Evolutionary conservation across 768 basidiomycete species (phyloP).

Genomic region (Grammothele lineata): DNA sequence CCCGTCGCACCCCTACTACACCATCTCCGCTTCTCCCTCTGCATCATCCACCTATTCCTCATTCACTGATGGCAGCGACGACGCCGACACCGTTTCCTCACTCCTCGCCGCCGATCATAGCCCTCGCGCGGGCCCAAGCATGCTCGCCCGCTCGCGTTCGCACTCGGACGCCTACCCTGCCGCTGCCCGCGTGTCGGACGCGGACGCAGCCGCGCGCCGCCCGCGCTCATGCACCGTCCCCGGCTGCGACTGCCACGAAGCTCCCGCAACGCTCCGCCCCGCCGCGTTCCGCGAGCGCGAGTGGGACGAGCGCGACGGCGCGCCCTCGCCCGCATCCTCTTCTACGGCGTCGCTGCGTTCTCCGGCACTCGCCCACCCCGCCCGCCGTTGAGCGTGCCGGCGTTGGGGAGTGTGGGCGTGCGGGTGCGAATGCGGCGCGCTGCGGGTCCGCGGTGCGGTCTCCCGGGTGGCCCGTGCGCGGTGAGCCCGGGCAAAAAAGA

Average conservation of each 20-base stretch:
- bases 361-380: too few species aligned
- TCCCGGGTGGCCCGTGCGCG: too few species aligned
- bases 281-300: conserved; percentile 12
- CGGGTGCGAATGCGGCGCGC: not conserved
- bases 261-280: conserved; percentile 12
- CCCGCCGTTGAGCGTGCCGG: too few species aligned
- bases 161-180: conserved; percentile 7
- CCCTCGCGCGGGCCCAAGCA: not conserved
- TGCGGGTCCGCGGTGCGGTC: too few species aligned
- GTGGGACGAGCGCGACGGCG: too few species aligned
- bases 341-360: not conserved
- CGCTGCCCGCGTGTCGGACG: not conserved
- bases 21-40: conserved; percentile 1
- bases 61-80: conserved; percentile 1
- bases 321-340: not conserved
- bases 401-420: too few species aligned
- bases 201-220: not conserved
- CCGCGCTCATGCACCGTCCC: conserved; percentile 11
- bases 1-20: not conserved
- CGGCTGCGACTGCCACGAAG: conserved; percentile 8
- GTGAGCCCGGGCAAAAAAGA: too few species aligned
- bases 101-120: too few species aligned
- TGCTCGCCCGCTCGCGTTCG: too few species aligned
- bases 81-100: too few species aligned
- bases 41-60: conserved; percentile 8